Conservation (phyloP, 176 grass and related monocot species). For the Cymbopogon citratus region DNA sequence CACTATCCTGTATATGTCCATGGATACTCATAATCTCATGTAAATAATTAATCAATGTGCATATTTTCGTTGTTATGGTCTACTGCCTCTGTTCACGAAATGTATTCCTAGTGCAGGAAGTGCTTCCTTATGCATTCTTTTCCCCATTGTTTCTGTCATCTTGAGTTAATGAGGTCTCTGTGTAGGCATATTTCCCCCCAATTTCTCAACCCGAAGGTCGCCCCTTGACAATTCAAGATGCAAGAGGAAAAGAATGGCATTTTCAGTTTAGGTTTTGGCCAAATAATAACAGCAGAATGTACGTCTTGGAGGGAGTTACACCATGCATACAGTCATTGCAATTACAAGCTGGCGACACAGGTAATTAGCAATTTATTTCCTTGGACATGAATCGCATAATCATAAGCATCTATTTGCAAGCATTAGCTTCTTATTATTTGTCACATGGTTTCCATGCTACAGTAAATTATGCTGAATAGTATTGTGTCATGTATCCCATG, state of each 20-base stretch:
- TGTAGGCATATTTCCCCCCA: constrained; percentile 96
- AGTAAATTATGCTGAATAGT: background rate
- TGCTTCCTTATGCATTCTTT: background rate
- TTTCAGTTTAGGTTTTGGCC: constrained; percentile 99
- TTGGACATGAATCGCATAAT: background rate
- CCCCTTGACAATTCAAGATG: constrained; percentile 95
- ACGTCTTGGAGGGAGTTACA: constrained; percentile 96
- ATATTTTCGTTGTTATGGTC: background rate
- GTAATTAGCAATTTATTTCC: constrained; percentile 36
- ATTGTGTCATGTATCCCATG: background rate
- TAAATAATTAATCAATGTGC: background rate
- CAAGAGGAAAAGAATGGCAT: constrained; percentile 99
- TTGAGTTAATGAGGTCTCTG: constrained; percentile 25
- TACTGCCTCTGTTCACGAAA: constrained; percentile 3
- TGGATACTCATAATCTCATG: background rate
- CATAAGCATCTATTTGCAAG: constrained; percentile 17
- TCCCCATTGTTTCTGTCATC: constrained; percentile 1
- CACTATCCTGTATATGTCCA: background rate
- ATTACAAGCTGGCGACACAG: constrained; percentile 99
- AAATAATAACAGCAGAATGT: constrained; percentile 99
- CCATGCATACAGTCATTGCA: constrained; percentile 99
- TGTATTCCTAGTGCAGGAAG: background rate
- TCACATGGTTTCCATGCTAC: no score
- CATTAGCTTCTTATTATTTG: background rate
- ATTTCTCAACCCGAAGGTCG: constrained; percentile 99